Conservation (phyloP, 2,329 filamentous ascomycete genomes). For the Aspergillus pseudotamarii region DNA sequence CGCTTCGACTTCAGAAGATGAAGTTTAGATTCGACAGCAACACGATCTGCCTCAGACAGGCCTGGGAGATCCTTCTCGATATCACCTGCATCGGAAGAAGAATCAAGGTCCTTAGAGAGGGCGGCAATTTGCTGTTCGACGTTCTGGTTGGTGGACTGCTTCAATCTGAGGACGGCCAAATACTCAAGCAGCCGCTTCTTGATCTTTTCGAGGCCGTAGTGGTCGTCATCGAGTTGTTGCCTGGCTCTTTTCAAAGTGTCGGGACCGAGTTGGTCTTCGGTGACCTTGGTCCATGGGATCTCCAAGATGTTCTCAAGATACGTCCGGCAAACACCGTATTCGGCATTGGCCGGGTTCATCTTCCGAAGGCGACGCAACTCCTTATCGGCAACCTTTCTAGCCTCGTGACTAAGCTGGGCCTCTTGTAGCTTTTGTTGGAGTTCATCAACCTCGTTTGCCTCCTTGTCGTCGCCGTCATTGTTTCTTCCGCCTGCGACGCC, state of each 20-base stretch:
- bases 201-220: conserved; percentile 94
- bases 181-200: conserved; percentile 97
- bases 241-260: conserved; percentile 78
- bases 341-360: conserved; percentile 94
- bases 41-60: conserved; percentile 48
- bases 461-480: conserved; percentile 69
- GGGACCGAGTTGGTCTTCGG: conserved; percentile 80
- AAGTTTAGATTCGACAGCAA: conserved; percentile 63
- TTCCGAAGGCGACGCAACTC: conserved; percentile 87
- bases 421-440: conserved; percentile 83
- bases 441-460: conserved; percentile 87
- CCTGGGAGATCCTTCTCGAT: conserved; percentile 62
- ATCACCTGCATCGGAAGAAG: conserved; percentile 36
- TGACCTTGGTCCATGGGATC: conserved; percentile 86
- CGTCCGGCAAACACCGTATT: conserved; percentile 90
- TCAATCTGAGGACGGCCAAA: conserved; percentile 90
- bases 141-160: conserved; percentile 84
- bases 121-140: conserved; percentile 74
- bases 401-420: conserved; percentile 79
- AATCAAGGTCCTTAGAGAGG: conserved; percentile 51
- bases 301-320: conserved; percentile 93
- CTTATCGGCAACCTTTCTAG: conserved; percentile 84
- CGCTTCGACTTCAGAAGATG: conserved; percentile 77
- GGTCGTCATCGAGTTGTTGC: conserved; percentile 91
- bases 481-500: conserved; percentile 50